Evolutionary conservation across 768 basidiomycete species (phyloP), one percentile per base, ranked within the genome.

Genomic region (Rickenella mellea): DNA sequence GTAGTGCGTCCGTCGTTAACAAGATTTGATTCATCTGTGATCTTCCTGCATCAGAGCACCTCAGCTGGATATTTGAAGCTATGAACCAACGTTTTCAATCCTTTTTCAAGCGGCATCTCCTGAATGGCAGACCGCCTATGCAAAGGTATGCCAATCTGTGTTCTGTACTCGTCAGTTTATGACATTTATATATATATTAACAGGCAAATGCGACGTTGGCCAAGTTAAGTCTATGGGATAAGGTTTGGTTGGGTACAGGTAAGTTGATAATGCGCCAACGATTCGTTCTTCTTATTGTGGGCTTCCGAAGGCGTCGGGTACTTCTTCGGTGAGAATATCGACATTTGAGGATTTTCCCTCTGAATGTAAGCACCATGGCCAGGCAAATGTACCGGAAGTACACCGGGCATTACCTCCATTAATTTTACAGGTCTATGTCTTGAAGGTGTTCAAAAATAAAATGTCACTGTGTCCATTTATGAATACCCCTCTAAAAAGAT

Each of bases 221-320:
- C 6, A 68, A 73, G 42, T 61, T 76, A 46, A 72, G 73, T 3
- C 49, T 74, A 5, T 62, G 73, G 43, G 75, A 80, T 46, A 77
- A 79, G 52, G 70, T 76, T 21, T 68, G 68, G 42, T 56, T 80
- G 12, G 72, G 68, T 0, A 79, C 77, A 21, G 77, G 76, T 60
- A 45, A 54, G 46, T 56, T n/a, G n/a, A n/a, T n/a, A n/a, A n/a
- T n/a, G n/a, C n/a, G n/a, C n/a, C n/a, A n/a, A n/a, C n/a, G n/a
- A n/a, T 55, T 42, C 38, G 38, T n/a, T 10, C 20, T 2, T 7
- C 3, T 20, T 32, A 20, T 27, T n/a, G 36, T 28, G 27, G 40
- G 39, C 21, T 11, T 11, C 36, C 9, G 14, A 17, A 10, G 11
- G 31, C 33, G n/a, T n/a, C n/a, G n/a, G n/a, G n/a, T n/a, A n/a